phyloP scores from a whole-genome alignment of 2,329 filamentous ascomycete genomes.

The Sporothrix luriei region DNA sequence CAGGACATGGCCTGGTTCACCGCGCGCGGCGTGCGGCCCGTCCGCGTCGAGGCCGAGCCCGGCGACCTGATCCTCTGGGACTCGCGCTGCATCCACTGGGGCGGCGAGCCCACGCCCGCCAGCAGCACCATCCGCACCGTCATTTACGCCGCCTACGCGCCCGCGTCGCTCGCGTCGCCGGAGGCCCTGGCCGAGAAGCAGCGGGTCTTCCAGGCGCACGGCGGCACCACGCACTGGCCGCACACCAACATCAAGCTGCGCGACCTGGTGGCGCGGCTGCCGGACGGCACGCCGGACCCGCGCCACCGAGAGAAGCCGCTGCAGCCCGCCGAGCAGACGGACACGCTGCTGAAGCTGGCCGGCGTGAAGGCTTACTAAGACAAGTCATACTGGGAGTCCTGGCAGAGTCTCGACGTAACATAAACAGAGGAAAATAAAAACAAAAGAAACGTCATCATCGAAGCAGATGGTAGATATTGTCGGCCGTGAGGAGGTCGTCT shows the following conservation, averaged over 20 bases:
- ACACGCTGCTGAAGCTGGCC: constrained; percentile 43
- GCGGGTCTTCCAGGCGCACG: constrained; percentile 39
- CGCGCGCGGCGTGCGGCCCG: constrained; percentile 21
- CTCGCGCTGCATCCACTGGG: constrained; percentile 44
- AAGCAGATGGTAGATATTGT: too few relatives aligned
- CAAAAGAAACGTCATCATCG: too few relatives aligned
- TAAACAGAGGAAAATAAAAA: background rate
- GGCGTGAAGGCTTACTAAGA: constrained; percentile 41
- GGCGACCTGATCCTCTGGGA: constrained; percentile 46
- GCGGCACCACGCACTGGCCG: constrained; percentile 41
- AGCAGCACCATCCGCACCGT: constrained; percentile 41
- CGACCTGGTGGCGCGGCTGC: constrained; percentile 2
- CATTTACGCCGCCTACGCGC: constrained; percentile 45
- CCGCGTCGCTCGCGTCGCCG: constrained; percentile 41
- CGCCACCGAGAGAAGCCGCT: constrained; percentile 40
- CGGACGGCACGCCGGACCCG: constrained; percentile 28
- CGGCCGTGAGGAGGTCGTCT: too few relatives aligned
- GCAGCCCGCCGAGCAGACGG: constrained; percentile 44
- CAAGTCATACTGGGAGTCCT: background rate
- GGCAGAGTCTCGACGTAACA: background rate
- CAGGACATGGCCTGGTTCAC: constrained; percentile 18
- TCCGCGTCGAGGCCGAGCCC: constrained; percentile 42
- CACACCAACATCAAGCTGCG: constrained; percentile 31
- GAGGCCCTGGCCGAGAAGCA: constrained; percentile 41
- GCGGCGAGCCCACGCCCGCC: constrained; percentile 40